These are phyloP conservation scores for Alternaria dauci DNA, from an alignment of 2,329 filamentous ascomycete genomes.

Conservation along the genomic window DNA sequence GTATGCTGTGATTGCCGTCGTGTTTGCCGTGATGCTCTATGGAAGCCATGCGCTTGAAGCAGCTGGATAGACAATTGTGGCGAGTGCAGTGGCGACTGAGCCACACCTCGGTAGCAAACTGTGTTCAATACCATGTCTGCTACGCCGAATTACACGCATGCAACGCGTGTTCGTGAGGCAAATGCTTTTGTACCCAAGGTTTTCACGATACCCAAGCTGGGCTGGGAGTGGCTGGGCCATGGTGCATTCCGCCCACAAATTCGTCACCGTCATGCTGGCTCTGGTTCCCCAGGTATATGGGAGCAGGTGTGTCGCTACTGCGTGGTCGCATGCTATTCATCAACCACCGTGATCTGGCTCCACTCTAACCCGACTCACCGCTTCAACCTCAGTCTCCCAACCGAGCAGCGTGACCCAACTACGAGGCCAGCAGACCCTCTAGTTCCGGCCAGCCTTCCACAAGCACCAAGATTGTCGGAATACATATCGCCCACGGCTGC, in stretches of 20 bases:
- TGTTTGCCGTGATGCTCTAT: not conserved
- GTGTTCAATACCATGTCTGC: conserved; percentile 10
- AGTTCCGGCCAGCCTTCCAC: conserved; percentile 24
- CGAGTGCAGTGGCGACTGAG: conserved; percentile 20
- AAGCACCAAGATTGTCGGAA: conserved; percentile 13
- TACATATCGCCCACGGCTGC: conserved; percentile 33
- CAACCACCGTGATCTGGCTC: conserved; percentile 28
- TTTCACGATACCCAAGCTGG: conserved; percentile 19
- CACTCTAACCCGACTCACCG: conserved; percentile 41
- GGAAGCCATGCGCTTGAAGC: not conserved
- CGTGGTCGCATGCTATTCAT: conserved; percentile 48
- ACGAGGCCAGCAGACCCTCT: conserved; percentile 33
- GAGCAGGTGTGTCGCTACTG: conserved; percentile 60
- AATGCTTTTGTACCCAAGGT: conserved; percentile 22
- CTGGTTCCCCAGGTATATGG: conserved; percentile 65
- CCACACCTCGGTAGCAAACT: conserved; percentile 15
- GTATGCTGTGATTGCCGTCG: not conserved
- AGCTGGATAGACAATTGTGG: not conserved
- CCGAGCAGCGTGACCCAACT: conserved; percentile 37
- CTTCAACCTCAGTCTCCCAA: conserved; percentile 34
- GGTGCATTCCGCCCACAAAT: conserved; percentile 28
- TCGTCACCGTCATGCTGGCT: conserved; percentile 41
- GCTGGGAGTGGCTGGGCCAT: conserved; percentile 36
- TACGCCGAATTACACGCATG: conserved; percentile 26
- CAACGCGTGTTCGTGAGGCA: conserved; percentile 33